These are phyloP conservation scores for Cydonia oblonga DNA, from an alignment of 331 rosid species.

Conservation along the genomic window DNA sequence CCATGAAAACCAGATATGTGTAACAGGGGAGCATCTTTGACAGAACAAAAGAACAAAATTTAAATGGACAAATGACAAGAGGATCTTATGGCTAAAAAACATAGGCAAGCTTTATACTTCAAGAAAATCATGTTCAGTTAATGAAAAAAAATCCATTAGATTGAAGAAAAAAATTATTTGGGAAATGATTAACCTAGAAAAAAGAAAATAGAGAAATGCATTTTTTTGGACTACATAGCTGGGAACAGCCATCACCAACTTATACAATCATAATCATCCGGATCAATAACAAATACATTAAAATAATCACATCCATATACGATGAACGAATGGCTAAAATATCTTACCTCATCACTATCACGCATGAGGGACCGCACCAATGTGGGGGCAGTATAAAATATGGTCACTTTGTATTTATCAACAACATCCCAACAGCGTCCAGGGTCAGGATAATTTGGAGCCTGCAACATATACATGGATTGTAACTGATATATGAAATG, in stretches of 20 bases:
- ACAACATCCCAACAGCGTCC: conserved; percentile 98
- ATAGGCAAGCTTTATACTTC: not conserved
- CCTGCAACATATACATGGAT: conserved; percentile 37
- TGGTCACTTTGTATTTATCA: conserved; percentile 80
- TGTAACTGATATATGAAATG: conserved; percentile 3
- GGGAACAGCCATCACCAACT: not conserved
- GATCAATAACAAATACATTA: not conserved
- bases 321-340: not conserved
- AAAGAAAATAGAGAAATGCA: not conserved
- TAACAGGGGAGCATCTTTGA: not conserved
- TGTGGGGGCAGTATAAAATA: conserved; percentile 98
- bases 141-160: not conserved
- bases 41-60: not conserved
- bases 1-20: not conserved
- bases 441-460: conserved; percentile 85
- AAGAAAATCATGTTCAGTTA: not conserved
- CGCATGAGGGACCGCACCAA: conserved; percentile 99
- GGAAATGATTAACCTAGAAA: not conserved
- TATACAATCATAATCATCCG: not conserved
- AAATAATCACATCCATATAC: conserved; percentile 5
- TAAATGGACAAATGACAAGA: not conserved
- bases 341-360: conserved; percentile 61
- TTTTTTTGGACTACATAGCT: not conserved
- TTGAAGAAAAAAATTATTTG: not conserved
- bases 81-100: not conserved